Evolutionary conservation across 2,329 filamentous ascomycete genomes (phyloP).

Genomic region (Aspergillus jensenii): DNA sequence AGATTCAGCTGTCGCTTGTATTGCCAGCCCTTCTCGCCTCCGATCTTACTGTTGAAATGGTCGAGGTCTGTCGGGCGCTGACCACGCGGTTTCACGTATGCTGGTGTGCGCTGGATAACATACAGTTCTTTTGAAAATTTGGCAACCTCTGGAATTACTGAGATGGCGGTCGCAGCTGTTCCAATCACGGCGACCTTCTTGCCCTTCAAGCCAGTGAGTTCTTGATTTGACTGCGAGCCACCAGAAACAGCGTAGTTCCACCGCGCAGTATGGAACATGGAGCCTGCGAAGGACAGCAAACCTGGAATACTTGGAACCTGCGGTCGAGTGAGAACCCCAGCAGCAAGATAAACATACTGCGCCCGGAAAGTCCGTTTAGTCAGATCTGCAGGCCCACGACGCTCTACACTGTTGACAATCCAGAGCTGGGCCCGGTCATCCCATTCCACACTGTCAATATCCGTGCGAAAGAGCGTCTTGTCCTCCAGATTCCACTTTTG

Average conservation of each 20-base stretch:
- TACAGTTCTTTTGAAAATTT: background rate
- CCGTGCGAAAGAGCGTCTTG: background rate
- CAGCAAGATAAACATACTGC: background rate
- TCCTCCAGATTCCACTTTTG: background rate
- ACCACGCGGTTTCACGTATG: background rate
- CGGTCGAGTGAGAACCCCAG: background rate
- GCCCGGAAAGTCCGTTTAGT: background rate
- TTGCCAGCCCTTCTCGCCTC: background rate
- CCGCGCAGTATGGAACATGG: background rate
- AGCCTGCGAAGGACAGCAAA: background rate
- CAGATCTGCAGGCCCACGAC: background rate
- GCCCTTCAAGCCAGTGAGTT: background rate
- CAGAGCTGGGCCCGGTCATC: background rate
- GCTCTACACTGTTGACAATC: background rate
- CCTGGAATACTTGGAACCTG: background rate
- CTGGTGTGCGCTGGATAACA: background rate
- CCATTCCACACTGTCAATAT: background rate
- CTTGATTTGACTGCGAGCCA: background rate
- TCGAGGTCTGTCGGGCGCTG: background rate
- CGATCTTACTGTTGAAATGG: background rate
- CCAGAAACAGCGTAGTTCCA: background rate
- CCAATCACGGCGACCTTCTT: background rate
- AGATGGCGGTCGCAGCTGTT: background rate
- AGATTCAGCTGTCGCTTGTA: background rate
- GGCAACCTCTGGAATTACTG: background rate